Conservation (phyloP, 495 filamentous ascomycete genomes). For the Tuber magnatum region DNA sequence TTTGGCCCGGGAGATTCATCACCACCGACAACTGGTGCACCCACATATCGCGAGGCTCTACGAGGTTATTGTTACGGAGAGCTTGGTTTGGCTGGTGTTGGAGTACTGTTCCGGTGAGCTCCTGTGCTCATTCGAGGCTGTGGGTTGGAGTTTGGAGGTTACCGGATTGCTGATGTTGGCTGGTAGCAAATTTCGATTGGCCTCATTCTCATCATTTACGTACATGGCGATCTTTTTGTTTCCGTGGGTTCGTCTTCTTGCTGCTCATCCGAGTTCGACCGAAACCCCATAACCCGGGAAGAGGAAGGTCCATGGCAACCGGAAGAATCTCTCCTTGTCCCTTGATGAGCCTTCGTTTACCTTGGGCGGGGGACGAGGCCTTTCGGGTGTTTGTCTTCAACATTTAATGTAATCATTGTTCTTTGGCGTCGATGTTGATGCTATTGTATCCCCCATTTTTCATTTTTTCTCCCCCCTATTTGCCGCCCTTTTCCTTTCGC, state of each 20-base stretch:
- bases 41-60: conserved; percentile 95
- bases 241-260: background rate
- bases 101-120: conserved; percentile 89
- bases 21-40: conserved; percentile 95
- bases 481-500: conserved; percentile 20
- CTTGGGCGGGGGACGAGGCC: background rate
- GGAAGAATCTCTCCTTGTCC: background rate
- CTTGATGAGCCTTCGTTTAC: background rate
- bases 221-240: conserved; percentile 26
- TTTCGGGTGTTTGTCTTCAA: background rate
- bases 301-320: background rate
- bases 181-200: conserved; percentile 46
- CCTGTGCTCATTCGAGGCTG: conserved; percentile 7
- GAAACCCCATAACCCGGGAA: background rate
- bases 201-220: conserved; percentile 31
- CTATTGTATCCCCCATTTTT: conserved; percentile 14
- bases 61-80: conserved; percentile 95
- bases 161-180: conserved; percentile 7
- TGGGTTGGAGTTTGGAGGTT: conserved; percentile 6
- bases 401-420: conserved; percentile 31
- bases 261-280: background rate
- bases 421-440: conserved; percentile 3
- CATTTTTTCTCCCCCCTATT: background rate
- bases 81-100: conserved; percentile 86
- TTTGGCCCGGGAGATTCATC: conserved; percentile 92